These are phyloP conservation scores for Stentor coeruleus DNA, from an alignment of 73 alveolate species.

Conservation along the genomic window DNA sequence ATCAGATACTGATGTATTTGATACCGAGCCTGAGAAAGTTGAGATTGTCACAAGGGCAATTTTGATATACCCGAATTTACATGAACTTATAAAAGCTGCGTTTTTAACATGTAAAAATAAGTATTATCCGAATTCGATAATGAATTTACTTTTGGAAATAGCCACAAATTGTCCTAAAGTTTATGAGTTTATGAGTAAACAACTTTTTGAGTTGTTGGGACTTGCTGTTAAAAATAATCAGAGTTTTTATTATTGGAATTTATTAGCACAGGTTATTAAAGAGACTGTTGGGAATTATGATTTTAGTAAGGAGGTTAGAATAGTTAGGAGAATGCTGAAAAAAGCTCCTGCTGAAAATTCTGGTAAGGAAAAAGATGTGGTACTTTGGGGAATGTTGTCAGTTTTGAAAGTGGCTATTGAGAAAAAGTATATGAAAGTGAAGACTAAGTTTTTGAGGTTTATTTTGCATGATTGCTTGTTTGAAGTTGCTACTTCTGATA, in stretches of 20 bases:
- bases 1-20: no score
- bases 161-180: background rate
- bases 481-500: background rate
- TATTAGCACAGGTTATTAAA: background rate
- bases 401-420: slow-evolving; percentile 12
- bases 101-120: no score
- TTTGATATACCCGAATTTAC: no score
- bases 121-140: background rate
- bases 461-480: slow-evolving; percentile 17
- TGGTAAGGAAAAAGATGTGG: background rate
- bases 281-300: background rate
- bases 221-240: background rate
- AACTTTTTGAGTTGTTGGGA: background rate
- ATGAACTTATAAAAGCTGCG: no score
- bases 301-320: background rate
- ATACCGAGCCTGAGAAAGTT: no score
- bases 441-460: background rate
- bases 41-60: no score
- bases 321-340: background rate
- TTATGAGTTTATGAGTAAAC: background rate
- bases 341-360: slow-evolving; percentile 5
- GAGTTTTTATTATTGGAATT: background rate
- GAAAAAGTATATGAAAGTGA: background rate
- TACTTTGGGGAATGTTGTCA: slow-evolving; percentile 7
- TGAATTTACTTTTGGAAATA: background rate